phyloP scores from a whole-genome alignment of 805 yeast species.

The Alloascoidea africana region DNA sequence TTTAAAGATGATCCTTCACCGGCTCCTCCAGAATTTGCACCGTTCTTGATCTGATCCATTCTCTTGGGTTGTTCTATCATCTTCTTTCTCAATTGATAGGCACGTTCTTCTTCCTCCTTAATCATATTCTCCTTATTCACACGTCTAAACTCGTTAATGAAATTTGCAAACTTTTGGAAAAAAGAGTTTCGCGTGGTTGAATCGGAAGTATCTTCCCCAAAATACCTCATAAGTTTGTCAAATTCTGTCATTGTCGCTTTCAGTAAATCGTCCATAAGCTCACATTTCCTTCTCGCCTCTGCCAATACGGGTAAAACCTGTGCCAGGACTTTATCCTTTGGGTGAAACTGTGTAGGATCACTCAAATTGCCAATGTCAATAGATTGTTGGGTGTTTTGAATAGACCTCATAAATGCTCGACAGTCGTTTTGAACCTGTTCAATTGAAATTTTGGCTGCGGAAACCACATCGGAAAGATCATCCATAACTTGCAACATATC shows the following conservation, averaged over 20 bases:
- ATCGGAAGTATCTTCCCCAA: slow-evolving; percentile 51
- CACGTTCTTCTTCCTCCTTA: slow-evolving; percentile 51
- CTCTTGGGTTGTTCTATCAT: slow-evolving; percentile 24
- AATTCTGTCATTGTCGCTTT: slow-evolving; percentile 34
- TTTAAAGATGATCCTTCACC: not conserved
- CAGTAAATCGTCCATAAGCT: slow-evolving; percentile 33
- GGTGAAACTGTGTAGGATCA: slow-evolving; percentile 47
- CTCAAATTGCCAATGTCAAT: slow-evolving; percentile 51
- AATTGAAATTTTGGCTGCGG: slow-evolving; percentile 43
- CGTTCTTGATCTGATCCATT: not conserved
- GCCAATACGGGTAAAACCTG: slow-evolving; percentile 38
- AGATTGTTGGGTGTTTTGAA: slow-evolving; percentile 36
- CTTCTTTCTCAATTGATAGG: slow-evolving; percentile 49
- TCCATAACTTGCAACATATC: slow-evolving; percentile 45
- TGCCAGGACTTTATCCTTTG: slow-evolving; percentile 42
- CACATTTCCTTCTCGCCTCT: slow-evolving; percentile 37
- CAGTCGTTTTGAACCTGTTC: slow-evolving; percentile 50
- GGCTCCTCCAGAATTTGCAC: not conserved
- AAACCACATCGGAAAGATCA: slow-evolving; percentile 37
- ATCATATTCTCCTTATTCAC: slow-evolving; percentile 52
- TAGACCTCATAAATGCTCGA: slow-evolving; percentile 31
- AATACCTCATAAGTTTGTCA: slow-evolving; percentile 46
- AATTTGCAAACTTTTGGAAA: slow-evolving; percentile 44
- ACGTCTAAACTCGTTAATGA: slow-evolving; percentile 43
- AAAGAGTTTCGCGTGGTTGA: slow-evolving; percentile 42